Evolutionary conservation across 805 yeast genomes (phyloP), one percentile per base, ranked within the genome.

Genomic region (Phaffomyces antillensis): DNA sequence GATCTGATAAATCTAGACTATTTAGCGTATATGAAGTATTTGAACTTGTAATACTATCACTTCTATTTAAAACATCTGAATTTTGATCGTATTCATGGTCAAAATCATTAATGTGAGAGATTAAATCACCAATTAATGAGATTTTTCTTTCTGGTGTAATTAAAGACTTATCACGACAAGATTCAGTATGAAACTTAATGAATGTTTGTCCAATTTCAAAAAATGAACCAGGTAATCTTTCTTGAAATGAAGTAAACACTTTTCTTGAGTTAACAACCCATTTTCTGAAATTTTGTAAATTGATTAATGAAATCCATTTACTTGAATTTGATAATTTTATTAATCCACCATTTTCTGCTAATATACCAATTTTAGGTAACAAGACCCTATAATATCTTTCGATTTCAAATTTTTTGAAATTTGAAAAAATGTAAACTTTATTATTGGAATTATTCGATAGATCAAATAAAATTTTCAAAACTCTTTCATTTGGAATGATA

Each of bases 311-410:
- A 2, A 53, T 33, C 60, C 60, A 56, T 5, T 36, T 63, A 63
- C 25, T 67, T 52, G 60, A 56, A 18, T 76, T 72, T 15, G 74
- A 73, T 17, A 78, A 56, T 59, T 76, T 81, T 31, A 91, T 72
- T 55, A 76, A 87, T 0, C 88, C 95, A 33, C 98, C 98, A 58
- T 83, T 82, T 62, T 90, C 98, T 1, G 96, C 95, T 50, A 91
- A 80, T 42, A 91, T 68, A 0, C 97, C 97, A 28, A 90, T 57
- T 36, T 77, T 77, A 1, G 83, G 77, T 5, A 79, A 73, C 18
- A 48, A 39, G 52, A 87, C 74, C 17, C 83, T 71, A 65, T 82
- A 89, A 43, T 79, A 65, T 44, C 86, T 71, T 49, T 83, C 86
- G 57, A 90, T 65, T 36, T 81, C 86, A 2, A 71, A 63, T 47